phyloP scores from a whole-genome alignment of 257 asterid species.

The Scutellaria baicalensis region DNA sequence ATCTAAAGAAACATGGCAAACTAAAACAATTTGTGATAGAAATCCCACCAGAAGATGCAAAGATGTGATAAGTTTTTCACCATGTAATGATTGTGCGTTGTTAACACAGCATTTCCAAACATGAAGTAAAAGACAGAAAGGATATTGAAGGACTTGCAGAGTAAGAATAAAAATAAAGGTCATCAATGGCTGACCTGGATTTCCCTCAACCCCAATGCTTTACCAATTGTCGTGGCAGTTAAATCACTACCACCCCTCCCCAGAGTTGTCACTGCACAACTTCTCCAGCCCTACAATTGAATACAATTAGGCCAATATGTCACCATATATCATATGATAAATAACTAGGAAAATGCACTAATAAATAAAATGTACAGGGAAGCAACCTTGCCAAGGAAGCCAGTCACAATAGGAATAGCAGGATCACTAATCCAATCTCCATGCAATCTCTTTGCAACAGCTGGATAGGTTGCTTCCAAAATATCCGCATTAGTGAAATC shows the following conservation, averaged over 20 bases:
- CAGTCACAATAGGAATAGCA: slow-evolving; percentile 87
- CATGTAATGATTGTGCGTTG: not conserved
- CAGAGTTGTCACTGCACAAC: slow-evolving; percentile 76
- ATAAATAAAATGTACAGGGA: not conserved
- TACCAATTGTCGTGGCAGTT: slow-evolving; percentile 91
- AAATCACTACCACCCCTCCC: slow-evolving; percentile 98
- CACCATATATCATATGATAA: not conserved
- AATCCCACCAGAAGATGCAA: not conserved
- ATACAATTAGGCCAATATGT: slow-evolving; percentile 3
- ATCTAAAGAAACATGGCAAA: not conserved
- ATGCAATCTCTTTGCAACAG: slow-evolving; percentile 73
- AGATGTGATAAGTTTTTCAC: not conserved
- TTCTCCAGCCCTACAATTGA: slow-evolving; percentile 60
- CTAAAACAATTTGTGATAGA: not conserved
- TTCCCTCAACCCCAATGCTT: slow-evolving; percentile 78
- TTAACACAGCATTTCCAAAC: not conserved
- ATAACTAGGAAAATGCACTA: not conserved
- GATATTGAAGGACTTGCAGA: not conserved
- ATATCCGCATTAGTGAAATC: slow-evolving; percentile 92
- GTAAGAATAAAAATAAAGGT: not conserved
- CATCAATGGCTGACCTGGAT: slow-evolving; percentile 50
- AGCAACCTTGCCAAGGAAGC: slow-evolving; percentile 86
- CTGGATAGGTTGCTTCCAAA: slow-evolving; percentile 91
- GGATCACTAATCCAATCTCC: slow-evolving; percentile 76
- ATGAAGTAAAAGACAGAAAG: not conserved